A percentile compares a stretch with the other conserved stretches of the same genome.
Conservation (phyloP, 768 basidiomycete genomes). For the Lactifluus volemus region DNA sequence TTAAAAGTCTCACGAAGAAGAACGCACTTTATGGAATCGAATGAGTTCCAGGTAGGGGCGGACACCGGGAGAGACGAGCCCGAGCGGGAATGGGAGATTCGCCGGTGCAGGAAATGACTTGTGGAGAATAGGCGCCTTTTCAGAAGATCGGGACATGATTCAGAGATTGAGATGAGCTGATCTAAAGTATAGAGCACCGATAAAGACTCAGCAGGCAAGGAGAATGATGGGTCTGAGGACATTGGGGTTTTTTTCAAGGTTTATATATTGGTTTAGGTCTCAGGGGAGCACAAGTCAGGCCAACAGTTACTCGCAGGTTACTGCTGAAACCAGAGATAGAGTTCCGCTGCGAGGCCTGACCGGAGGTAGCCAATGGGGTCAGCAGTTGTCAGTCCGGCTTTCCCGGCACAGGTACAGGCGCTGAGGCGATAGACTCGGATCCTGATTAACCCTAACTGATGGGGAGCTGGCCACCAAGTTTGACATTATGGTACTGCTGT, state of each 20-base stretch:
- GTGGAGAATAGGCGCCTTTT: conserved; percentile 7
- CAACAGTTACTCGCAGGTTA: not conserved
- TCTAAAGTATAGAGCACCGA: not conserved
- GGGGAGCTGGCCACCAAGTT: not conserved
- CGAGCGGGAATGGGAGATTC: conserved; percentile 19
- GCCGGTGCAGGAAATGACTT: not conserved
- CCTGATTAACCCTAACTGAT: not conserved
- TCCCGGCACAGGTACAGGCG: not conserved
- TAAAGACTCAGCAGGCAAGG: not conserved
- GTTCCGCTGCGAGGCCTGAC: not conserved
- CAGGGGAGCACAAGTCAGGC: not conserved
- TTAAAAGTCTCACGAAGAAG: not conserved
- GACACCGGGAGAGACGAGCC: conserved; percentile 15
- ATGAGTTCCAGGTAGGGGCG: conserved; percentile 20
- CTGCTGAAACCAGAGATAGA: not conserved
- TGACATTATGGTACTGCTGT: not conserved
- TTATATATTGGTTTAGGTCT: conserved; percentile 1
- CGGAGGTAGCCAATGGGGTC: not conserved
- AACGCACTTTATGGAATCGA: conserved; percentile 14
- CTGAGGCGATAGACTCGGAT: not conserved
- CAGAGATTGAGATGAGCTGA: not conserved
- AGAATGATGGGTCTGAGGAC: not conserved
- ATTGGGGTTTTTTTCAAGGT: not conserved
- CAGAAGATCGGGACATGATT: conserved; percentile 1
- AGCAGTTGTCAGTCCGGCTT: not conserved